Evolutionary conservation across 306 rosid species (phyloP).

Genomic region (Prunus campanulata): DNA sequence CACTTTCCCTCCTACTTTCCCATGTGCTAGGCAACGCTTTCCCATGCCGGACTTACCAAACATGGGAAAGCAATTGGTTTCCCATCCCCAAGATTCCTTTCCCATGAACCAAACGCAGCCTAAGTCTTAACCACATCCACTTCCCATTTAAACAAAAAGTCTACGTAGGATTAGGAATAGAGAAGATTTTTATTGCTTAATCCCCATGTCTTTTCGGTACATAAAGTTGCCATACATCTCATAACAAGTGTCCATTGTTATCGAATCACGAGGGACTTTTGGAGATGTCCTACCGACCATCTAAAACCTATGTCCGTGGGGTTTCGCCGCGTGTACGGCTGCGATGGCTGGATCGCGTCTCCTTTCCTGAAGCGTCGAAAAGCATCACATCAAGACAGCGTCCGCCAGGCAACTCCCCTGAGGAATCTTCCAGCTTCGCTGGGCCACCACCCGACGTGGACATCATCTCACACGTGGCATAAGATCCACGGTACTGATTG

Average conservation of each 20-base stretch:
- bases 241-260: slow-evolving; percentile 4
- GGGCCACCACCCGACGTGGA: slow-evolving; percentile 28
- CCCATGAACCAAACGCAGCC: too few species aligned
- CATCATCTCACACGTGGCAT: slow-evolving; percentile 26
- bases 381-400: slow-evolving; percentile 21
- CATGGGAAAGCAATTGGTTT: too few species aligned
- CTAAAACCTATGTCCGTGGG: slow-evolving; percentile 9
- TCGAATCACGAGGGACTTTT: slow-evolving; percentile 13
- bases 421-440: slow-evolving; percentile 28
- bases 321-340: slow-evolving; percentile 34
- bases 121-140: too few species aligned
- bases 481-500: not conserved
- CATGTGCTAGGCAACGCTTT: too few species aligned
- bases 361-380: not conserved
- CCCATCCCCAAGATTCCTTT: too few species aligned
- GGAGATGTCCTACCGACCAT: slow-evolving; percentile 21
- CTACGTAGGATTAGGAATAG: too few species aligned
- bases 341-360: slow-evolving; percentile 6
- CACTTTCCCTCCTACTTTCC: too few species aligned
- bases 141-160: too few species aligned
- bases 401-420: slow-evolving; percentile 26
- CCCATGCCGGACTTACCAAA: too few species aligned
- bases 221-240: not conserved
- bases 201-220: not conserved
- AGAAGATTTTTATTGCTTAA: not conserved